Percentiles rank a stretch among this genome's conserved stretches.
phyloP scores from a whole-genome alignment of 163 green algal genomes.

The Prototheca cutis region DNA sequence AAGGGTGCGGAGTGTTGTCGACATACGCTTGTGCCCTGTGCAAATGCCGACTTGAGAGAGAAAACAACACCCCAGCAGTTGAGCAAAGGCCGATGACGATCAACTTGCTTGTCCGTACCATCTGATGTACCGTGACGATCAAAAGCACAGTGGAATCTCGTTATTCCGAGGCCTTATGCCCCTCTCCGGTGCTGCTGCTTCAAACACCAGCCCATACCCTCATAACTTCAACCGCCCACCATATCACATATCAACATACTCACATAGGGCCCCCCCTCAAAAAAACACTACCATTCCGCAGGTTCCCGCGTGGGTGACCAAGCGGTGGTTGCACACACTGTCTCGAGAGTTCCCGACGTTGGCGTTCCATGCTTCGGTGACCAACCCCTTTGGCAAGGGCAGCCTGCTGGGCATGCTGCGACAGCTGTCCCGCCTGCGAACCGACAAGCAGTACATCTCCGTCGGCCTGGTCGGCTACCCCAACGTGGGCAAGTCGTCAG shows the following conservation, averaged over 20 bases:
- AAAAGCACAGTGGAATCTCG: conserved; percentile 2
- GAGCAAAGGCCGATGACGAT: conserved; percentile 20
- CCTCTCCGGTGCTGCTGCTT: too few species aligned
- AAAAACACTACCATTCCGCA: conserved; percentile 15
- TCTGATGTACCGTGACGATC: conserved; percentile 6
- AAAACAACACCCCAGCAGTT: not conserved
- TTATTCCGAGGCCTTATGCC: not conserved
- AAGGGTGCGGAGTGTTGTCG: too few species aligned
- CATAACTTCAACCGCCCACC: too few species aligned
- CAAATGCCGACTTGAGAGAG: not conserved
- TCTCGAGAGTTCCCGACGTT: conserved; percentile 88
- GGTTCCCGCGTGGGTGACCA: conserved; percentile 96
- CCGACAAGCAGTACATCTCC: conserved; percentile 90
- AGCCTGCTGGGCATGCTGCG: conserved; percentile 86
- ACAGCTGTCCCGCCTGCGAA: conserved; percentile 77
- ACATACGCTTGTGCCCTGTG: too few species aligned
- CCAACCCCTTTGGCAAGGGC: conserved; percentile 97
- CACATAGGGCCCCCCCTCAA: not conserved
- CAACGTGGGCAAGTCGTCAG: conserved; percentile 97
- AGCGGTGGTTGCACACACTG: conserved; percentile 86
- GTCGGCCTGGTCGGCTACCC: conserved; percentile 97
- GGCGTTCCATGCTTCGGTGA: conserved; percentile 93
- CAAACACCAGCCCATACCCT: too few species aligned
- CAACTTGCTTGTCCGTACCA: conserved; percentile 14
- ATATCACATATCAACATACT: too few species aligned